phyloP scores from a whole-genome alignment of 73 alveolate genomes.

The Paramecium sexaurelia region DNA sequence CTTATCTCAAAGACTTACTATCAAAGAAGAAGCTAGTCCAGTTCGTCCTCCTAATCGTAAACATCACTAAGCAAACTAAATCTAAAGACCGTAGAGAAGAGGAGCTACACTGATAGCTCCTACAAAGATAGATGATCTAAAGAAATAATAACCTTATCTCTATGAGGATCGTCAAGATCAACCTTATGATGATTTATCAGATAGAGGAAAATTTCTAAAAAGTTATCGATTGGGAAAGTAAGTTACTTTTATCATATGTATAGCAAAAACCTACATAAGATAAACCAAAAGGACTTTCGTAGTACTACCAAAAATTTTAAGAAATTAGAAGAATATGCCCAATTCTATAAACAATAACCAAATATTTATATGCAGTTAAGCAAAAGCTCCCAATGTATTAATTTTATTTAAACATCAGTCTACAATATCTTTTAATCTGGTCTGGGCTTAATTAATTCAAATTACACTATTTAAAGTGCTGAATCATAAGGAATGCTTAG shows the following conservation, averaged over 20 bases:
- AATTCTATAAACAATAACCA: conserved; percentile 33
- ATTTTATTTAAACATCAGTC: not conserved
- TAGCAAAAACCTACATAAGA: not conserved
- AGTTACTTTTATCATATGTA: not conserved
- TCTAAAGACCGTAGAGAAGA: not conserved
- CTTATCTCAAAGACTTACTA: not conserved
- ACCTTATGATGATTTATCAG: conserved; percentile 1
- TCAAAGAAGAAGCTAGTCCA: not conserved
- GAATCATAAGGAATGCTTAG: conserved; percentile 30
- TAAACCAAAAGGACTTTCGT: conserved; percentile 16
- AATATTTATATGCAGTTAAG: not conserved
- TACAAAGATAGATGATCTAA: not conserved
- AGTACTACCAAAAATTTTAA: not conserved
- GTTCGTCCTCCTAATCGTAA: not conserved
- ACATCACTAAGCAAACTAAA: conserved; percentile 15
- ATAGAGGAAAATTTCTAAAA: conserved; percentile 27
- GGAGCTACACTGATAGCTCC: conserved; percentile 1
- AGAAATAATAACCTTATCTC: not conserved
- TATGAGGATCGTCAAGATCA: not conserved
- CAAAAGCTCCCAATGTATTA: conserved; percentile 21
- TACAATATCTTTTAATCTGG: conserved; percentile 47
- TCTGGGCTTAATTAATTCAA: not conserved
- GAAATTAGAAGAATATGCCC: conserved; percentile 32
- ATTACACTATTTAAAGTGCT: not conserved
- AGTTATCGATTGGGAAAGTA: conserved; percentile 27